These are phyloP conservation scores for Kalmanozyma brasiliensis DNA, from an alignment of 1,284 basidiomycete genomes.

Conservation along the genomic window DNA sequence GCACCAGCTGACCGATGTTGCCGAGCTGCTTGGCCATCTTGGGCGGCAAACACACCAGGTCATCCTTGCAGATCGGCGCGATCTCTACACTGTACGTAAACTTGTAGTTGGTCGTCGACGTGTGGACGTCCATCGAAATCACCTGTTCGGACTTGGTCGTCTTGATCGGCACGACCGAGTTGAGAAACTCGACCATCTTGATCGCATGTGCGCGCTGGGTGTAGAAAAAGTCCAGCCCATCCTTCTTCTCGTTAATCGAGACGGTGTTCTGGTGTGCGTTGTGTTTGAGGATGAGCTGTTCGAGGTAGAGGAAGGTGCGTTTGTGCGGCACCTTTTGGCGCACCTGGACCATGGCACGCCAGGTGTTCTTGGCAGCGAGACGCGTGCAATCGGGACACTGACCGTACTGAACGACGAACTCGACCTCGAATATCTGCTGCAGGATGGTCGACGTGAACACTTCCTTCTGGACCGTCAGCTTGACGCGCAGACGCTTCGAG, in stretches of 20 bases:
- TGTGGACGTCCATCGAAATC: constrained; percentile 90
- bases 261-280: constrained; percentile 96
- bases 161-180: constrained; percentile 84
- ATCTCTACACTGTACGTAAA: constrained; percentile 98
- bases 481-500: constrained; percentile 89
- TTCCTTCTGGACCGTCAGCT: constrained; percentile 98
- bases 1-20: constrained; percentile 85
- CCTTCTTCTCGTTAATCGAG: constrained; percentile 88
- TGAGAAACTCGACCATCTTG: constrained; percentile 97
- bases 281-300: constrained; percentile 97
- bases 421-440: constrained; percentile 97
- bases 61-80: constrained; percentile 95
- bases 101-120: constrained; percentile 93
- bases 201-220: constrained; percentile 87
- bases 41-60: constrained; percentile 87
- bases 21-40: constrained; percentile 83
- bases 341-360: constrained; percentile 96
- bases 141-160: constrained; percentile 92
- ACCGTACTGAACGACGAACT: constrained; percentile 92
- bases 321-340: constrained; percentile 91
- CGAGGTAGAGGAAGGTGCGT: constrained; percentile 95
- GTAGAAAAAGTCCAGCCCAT: constrained; percentile 98
- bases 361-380: constrained; percentile 97
- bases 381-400: constrained; percentile 94
- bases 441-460: constrained; percentile 93